A percentile compares a stretch with the other conserved stretches of the same genome.
Conservation (phyloP, 768 basidiomycete species). For the Podaxis sp. region DNA sequence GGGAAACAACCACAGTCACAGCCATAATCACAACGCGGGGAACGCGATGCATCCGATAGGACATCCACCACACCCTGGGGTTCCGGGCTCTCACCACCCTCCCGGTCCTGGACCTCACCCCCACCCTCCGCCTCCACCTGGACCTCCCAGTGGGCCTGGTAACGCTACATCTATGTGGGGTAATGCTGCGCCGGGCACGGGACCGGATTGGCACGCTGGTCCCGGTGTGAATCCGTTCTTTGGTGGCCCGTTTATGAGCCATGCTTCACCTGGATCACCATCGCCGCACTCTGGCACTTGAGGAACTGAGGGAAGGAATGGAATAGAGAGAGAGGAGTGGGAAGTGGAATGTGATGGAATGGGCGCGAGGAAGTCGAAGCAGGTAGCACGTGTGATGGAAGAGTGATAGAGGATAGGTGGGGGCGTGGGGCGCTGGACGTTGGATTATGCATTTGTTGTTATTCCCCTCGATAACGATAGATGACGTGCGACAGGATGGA, state of each 20-base stretch:
- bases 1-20: conserved; percentile 14
- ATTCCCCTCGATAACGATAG: conserved; percentile 6
- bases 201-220: conserved; percentile 49
- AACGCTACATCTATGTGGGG: conserved; percentile 36
- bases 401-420: neutral
- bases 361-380: neutral
- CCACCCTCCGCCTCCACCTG: conserved; percentile 12
- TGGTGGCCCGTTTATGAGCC: conserved; percentile 43
- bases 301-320: neutral
- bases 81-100: neutral
- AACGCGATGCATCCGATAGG: conserved; percentile 18
- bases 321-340: neutral
- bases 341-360: neutral
- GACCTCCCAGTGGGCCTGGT: conserved; percentile 16
- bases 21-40: neutral
- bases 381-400: neutral
- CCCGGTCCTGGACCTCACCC: neutral
- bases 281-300: conserved; percentile 33
- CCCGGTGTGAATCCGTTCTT: conserved; percentile 32
- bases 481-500: conserved; percentile 1
- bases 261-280: conserved; percentile 51
- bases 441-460: conserved; percentile 11
- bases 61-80: conserved; percentile 9
- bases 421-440: neutral
- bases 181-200: conserved; percentile 24